Evolutionary conservation across 1,139 yeast genomes (phyloP), one percentile per base, ranked within the genome.

Genomic region (Pichia sp.): DNA sequence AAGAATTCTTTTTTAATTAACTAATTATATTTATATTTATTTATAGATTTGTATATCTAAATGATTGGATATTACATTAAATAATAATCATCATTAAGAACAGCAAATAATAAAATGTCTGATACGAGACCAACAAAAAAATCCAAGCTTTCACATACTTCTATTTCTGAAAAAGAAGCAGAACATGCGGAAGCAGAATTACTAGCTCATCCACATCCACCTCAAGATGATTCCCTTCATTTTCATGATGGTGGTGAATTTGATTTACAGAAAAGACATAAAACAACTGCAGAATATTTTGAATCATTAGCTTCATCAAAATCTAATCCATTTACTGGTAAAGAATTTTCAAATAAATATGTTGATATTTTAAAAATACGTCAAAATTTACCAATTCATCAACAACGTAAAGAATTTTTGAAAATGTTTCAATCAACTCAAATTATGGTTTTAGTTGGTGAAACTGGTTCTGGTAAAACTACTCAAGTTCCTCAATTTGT

Each of bases 361-460:
- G 76, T 80, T 57, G 86, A 78, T 50, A 92, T 92, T 50, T 70
- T 94, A 50, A 78, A 79, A 57, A 74, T 73, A 27, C 79, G 98
- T 65, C 77, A 95, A 56, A 85, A 87, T 52, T 73, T 92, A 52
- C 99, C 98, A 0, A 98, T 92, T 20, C 96, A 90, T 65, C 80
- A 92, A 31, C 97, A 92, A 66, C 76, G 97, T 62, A 84, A 80
- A 43, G 96, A 90, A 66, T 94, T 92, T 61, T 72, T 92, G 49
- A 72, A 74, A 53, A 78, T 85, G 51, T 92, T 85, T 68, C 97
- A 92, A 52, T 69, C 76, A 20, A 81, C 94, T 39, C 98, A 92
- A 66, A 86, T 92, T 61, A 85, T 92, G 95, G 97, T 92, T 40
- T 89, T 92, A 66, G 97, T 92, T 37, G 98, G 98, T 70, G 82